phyloP scores from a whole-genome alignment of 306 rosid species.

The Vigna radiata region DNA sequence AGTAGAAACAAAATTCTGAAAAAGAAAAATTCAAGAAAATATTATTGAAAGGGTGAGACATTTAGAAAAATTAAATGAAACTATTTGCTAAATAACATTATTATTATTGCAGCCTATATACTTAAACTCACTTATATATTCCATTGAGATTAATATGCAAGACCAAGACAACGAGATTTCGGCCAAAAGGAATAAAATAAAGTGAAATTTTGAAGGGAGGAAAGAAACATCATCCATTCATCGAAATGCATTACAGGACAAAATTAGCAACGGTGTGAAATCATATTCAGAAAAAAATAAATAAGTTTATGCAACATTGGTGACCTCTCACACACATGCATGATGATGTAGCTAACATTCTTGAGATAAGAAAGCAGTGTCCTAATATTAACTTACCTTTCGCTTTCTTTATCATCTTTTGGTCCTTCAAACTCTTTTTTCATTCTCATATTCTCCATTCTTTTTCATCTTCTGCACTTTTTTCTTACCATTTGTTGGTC shows the following conservation, averaged over 20 bases:
- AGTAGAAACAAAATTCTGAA: too few relatives aligned
- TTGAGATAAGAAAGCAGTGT: slow-evolving; percentile 47
- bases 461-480: not conserved
- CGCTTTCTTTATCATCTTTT: slow-evolving; percentile 55
- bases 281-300: slow-evolving; percentile 33
- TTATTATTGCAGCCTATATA: too few relatives aligned
- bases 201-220: not conserved
- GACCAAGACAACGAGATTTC: not conserved
- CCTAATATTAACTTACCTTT: slow-evolving; percentile 44
- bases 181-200: not conserved
- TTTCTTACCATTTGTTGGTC: not conserved
- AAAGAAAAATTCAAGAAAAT: too few relatives aligned
- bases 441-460: not conserved
- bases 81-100: too few relatives aligned
- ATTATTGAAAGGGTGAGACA: too few relatives aligned
- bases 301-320: slow-evolving; percentile 1
- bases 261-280: slow-evolving; percentile 5
- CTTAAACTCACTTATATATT: too few relatives aligned
- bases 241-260: slow-evolving; percentile 33
- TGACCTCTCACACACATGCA: not conserved
- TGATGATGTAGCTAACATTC: not conserved
- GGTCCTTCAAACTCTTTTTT: slow-evolving; percentile 29
- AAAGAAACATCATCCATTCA: not conserved
- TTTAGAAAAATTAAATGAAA: too few relatives aligned
- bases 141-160: too few relatives aligned